Conservation (phyloP, 2,329 filamentous ascomycete species). For the Ramularia collo-cygni region DNA sequence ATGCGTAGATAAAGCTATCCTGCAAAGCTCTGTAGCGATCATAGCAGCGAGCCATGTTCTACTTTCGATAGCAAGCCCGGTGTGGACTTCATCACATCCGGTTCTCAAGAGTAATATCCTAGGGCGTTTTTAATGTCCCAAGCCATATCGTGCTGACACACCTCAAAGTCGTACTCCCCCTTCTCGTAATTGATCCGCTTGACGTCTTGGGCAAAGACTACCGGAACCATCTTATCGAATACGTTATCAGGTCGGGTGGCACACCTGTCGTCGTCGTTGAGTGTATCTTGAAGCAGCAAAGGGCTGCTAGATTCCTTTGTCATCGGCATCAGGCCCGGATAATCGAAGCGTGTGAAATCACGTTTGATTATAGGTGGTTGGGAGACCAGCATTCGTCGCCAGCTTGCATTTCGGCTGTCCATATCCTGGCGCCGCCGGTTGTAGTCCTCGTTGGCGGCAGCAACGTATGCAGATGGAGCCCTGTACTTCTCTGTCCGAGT, state of each 20-base stretch:
- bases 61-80: no score
- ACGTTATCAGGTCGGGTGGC: no score
- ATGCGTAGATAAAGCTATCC: no score
- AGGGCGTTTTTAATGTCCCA: no score
- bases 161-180: no score
- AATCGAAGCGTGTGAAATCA: neutral
- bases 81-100: no score
- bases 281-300: neutral
- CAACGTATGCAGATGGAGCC: neutral
- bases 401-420: neutral
- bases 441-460: neutral
- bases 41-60: no score
- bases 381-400: constrained; percentile 6
- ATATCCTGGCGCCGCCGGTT: neutral
- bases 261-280: no score
- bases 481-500: neutral
- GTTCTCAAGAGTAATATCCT: no score
- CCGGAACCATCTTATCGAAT: neutral
- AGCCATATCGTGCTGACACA: no score
- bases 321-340: neutral
- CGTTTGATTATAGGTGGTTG: neutral
- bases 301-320: neutral
- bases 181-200: neutral
- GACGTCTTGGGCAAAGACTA: neutral
- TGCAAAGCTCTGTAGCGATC: no score